A percentile compares a stretch with the other conserved stretches of the same genome.
These are phyloP conservation scores for Lepiota subincarnata DNA, from an alignment of 768 basidiomycete genomes.

Conservation along the genomic window DNA sequence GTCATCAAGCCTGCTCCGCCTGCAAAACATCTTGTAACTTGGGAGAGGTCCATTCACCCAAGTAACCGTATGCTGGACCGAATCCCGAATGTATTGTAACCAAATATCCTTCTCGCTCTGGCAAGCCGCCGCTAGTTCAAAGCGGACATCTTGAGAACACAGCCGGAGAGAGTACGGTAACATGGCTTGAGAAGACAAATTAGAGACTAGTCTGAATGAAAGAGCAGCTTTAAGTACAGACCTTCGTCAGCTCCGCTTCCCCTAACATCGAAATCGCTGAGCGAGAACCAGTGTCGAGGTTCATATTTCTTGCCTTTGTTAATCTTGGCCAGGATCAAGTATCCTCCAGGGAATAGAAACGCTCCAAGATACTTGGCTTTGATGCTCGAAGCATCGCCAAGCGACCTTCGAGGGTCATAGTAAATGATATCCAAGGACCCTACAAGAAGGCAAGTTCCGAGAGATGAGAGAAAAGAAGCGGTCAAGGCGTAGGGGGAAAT, in stretches of 20 bases:
- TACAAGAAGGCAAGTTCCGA: conserved; percentile 75
- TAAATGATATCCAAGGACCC: conserved; percentile 89
- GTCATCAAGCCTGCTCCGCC: conserved; percentile 36
- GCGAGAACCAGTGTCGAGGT: conserved; percentile 82
- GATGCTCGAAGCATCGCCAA: conserved; percentile 26
- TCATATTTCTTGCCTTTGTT: conserved; percentile 79
- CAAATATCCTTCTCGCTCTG: conserved; percentile 83
- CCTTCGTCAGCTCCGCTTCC: conserved; percentile 73
- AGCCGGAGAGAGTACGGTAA: conserved; percentile 82
- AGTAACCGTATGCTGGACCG: conserved; percentile 36
- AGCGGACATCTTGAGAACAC: conserved; percentile 61
- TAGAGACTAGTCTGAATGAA: neutral
- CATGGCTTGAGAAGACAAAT: conserved; percentile 44
- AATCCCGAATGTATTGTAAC: conserved; percentile 63
- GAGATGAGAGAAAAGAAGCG: conserved; percentile 59
- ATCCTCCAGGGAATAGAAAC: conserved; percentile 85
- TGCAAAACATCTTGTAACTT: conserved; percentile 50
- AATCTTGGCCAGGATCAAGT: conserved; percentile 84
- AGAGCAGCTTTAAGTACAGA: conserved; percentile 34
- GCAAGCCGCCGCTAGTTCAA: conserved; percentile 87
- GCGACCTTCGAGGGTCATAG: conserved; percentile 44
- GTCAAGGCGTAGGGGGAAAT: conserved; percentile 35
- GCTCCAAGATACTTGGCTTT: conserved; percentile 84
- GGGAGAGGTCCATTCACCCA: conserved; percentile 64
- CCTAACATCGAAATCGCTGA: conserved; percentile 66